A percentile compares a stretch with the other conserved stretches of the same genome.
These are phyloP conservation scores for Camelina hispida DNA, from an alignment of 345 rosid genomes.

Conservation along the genomic window DNA sequence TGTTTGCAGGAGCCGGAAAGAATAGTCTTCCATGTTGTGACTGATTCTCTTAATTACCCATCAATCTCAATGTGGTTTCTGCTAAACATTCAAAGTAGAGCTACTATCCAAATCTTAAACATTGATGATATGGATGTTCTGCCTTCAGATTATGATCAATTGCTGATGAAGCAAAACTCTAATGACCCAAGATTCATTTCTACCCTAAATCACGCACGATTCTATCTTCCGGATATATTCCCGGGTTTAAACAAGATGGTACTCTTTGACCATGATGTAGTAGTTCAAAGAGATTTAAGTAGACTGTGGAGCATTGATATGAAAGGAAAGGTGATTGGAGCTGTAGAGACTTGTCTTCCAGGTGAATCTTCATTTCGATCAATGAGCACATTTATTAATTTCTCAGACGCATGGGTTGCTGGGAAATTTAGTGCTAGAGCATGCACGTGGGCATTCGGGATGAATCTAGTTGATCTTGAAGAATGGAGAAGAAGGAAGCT, in stretches of 20 bases:
- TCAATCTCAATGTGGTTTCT: constrained; percentile 93
- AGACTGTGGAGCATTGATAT: constrained; percentile 72
- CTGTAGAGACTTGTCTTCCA: constrained; percentile 82
- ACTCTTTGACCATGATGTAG: constrained; percentile 91
- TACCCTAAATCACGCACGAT: constrained; percentile 81
- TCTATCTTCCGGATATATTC: constrained; percentile 80
- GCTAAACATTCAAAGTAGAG: constrained; percentile 69
- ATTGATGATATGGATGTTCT: constrained; percentile 67
- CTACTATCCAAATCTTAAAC: constrained; percentile 67
- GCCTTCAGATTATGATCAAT: constrained; percentile 56
- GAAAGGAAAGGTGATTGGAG: constrained; percentile 87
- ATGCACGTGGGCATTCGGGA: constrained; percentile 96
- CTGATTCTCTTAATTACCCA: constrained; percentile 83
- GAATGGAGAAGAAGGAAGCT: constrained; percentile 79
- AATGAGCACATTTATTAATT: constrained; percentile 68
- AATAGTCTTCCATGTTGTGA: constrained; percentile 82
- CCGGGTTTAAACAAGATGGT: constrained; percentile 76
- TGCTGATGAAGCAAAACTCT: constrained; percentile 61
- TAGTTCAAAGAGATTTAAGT: constrained; percentile 79
- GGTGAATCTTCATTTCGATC: constrained; percentile 60
- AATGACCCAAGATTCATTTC: constrained; percentile 72
- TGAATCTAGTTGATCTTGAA: constrained; percentile 83
- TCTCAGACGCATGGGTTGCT: constrained; percentile 68
- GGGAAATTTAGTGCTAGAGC: constrained; percentile 62
- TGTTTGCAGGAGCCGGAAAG: constrained; percentile 68